Base-by-base conservation (phyloP, 768 basidiomycete genomes). In the Tricholoma flavovirens region DNA sequence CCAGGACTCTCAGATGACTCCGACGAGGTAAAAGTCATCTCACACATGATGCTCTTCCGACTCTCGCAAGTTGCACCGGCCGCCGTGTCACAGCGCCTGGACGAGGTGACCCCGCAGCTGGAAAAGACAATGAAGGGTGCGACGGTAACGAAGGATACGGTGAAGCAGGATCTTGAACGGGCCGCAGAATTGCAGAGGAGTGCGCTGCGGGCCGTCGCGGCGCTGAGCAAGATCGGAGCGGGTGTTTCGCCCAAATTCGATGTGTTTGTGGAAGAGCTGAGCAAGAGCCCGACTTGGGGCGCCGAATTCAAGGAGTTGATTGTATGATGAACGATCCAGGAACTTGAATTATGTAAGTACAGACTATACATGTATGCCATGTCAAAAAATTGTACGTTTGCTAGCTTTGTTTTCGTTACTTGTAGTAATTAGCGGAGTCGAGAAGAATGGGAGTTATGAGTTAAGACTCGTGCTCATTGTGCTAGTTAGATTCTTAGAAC, bases 11-110 rank as follows among this genome's bases (percentile, higher is more conserved):
- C 80, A 2, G 97, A 99, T 68, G 87, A 88, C 54, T 90, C 90
- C 4, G 94, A 98, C 68, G 97, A 98, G 68, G 91, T 99, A 77
- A 98, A 98, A 71, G 93, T 98, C 46, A 83, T 98, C 57, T 93
- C 87, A 52, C 92, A 96, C 70, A 91, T 99, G 83, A 89, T 96
- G 76, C 80, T 98, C 36, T 91, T 93, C 77, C 86, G 94, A 9
- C 83, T 98, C 14, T 84, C 93, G 7, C 87, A 90, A 62, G 81
- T 94, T 14, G 88, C 93, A 2, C 92, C 92, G 12, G 84, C 88
- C 0, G 85, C 89, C 30, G 84, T 98, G 22, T 79, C 88, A 1
- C 88, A 88, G 60, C 82, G 89, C 22, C 77, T 98, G 56, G 92
- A 94, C 61, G 90, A 89, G 58, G 84, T 87, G 21, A 90, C 91